These are phyloP conservation scores for Asterophora lycoperdoides DNA, from an alignment of 768 basidiomycete genomes.

Conservation along the genomic window DNA sequence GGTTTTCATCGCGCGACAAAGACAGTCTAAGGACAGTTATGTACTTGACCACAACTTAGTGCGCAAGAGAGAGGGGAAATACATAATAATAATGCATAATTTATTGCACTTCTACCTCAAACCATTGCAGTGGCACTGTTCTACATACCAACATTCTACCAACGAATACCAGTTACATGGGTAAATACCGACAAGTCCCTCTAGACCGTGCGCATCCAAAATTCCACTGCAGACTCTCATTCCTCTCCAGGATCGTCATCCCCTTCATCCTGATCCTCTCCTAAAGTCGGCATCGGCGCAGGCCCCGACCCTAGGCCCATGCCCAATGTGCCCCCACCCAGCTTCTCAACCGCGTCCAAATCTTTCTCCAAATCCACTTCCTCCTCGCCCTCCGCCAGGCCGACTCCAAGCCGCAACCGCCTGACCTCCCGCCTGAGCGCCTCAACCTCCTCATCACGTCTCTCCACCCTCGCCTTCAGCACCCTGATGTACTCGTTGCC, in stretches of 20 bases:
- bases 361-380: constrained; percentile 54
- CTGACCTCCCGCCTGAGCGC: constrained; percentile 62
- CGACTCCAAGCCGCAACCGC: constrained; percentile 44
- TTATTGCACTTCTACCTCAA: too few species aligned
- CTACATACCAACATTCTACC: too few species aligned
- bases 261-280: constrained; percentile 14
- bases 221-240: neutral
- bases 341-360: constrained; percentile 51
- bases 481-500: constrained; percentile 84
- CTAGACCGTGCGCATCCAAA: neutral
- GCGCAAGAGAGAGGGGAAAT: neutral
- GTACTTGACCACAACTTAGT: too few species aligned
- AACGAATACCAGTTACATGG: too few species aligned
- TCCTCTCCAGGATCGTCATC: constrained; percentile 15
- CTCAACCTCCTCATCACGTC: constrained; percentile 76
- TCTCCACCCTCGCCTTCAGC: constrained; percentile 71
- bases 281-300: constrained; percentile 6
- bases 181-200: neutral
- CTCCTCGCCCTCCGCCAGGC: constrained; percentile 25
- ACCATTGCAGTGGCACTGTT: too few species aligned
- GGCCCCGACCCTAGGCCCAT: constrained; percentile 1
- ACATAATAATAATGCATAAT: too few species aligned
- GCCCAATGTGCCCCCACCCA: constrained; percentile 15
- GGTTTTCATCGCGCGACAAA: too few species aligned
- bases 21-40: too few species aligned